Percentiles rank a stretch among this genome's conserved stretches.
These are phyloP conservation scores for Nosema muscidifuracis DNA, from an alignment of 371 early-diverging fungal species.

Conservation along the genomic window DNA sequence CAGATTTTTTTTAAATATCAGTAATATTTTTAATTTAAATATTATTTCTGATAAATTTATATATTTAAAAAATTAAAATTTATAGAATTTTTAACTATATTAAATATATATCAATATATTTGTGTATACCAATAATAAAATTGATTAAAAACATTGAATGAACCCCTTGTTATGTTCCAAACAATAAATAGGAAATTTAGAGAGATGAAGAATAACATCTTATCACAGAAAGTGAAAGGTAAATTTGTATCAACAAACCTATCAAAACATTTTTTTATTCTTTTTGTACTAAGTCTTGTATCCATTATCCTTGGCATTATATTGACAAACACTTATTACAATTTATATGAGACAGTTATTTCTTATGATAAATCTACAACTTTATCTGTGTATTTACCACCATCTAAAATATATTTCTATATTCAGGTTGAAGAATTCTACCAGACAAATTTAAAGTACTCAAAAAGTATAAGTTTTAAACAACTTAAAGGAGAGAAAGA, in stretches of 20 bases:
- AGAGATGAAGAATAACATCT: background rate
- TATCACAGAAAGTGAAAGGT: background rate
- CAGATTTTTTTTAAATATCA: too few relatives aligned
- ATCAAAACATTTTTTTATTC: background rate
- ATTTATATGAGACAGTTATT: slow-evolving; percentile 11
- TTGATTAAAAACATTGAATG: background rate
- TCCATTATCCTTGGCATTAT: slow-evolving; percentile 12
- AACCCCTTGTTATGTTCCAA: too few relatives aligned
- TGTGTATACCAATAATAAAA: too few relatives aligned
- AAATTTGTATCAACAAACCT: background rate
- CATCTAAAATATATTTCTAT: slow-evolving; percentile 45
- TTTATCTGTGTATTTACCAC: slow-evolving; percentile 13
- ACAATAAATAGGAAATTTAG: background rate
- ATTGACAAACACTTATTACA: slow-evolving; percentile 15
- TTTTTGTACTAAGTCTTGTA: background rate
- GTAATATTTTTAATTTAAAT: too few relatives aligned
- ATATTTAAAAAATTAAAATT: too few relatives aligned
- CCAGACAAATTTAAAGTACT: slow-evolving; percentile 89
- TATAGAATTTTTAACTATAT: too few relatives aligned
- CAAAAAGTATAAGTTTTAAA: slow-evolving; percentile 72
- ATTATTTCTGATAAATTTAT: too few relatives aligned
- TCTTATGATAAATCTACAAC: background rate
- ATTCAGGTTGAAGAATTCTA: slow-evolving; percentile 81
- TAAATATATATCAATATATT: too few relatives aligned
- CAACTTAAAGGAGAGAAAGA: slow-evolving; percentile 72